Evolutionary conservation across 805 yeast species (phyloP), one percentile per base, ranked within the genome.

Genomic region (Saturnispora hagleri): DNA sequence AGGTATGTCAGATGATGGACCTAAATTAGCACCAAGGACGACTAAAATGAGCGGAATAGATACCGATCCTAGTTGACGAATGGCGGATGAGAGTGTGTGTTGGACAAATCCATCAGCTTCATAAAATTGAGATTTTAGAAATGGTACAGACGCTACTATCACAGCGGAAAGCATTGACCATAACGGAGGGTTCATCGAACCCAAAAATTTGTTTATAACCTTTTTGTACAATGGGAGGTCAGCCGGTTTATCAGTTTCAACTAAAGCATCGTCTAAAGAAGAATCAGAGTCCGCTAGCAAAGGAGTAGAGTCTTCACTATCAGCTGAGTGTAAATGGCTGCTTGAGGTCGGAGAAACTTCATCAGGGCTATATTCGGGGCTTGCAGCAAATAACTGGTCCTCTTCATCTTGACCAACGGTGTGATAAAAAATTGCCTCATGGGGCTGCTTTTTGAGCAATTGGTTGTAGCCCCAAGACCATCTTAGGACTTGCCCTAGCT

Each of bases 401-500:
- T 44, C 51, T 36, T 53, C 58, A 44, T 54, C 54, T 8, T 31
- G 22, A 31, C 17, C 17, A 33, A 22, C 5, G 10, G 42, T 15
- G 10, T 47, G 57, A 26, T 57, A 55, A 44, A 61, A 60, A 15
- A 60, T 50, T 54, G 71, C 75, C 35, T 64, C 68, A 28, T 60
- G 59, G 0, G 76, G 68, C 53, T 79, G 73, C 58, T 75, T 80
- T 58, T 79, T 75, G 62, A 86, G 68, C 53, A 86, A 70, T 34
- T 77, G 82, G 62, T 86, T 86, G 65, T 81, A 86, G 50, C 95
- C 95, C 91, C 93, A 86, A 31, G 88, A 81, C 93, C 95, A 86
- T 64, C 93, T 76, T 53, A 86, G 69, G 58, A 86, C 80, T 65
- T 86, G 95, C 17, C 91, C 93, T 63, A 86, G 75, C 64, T 86